A percentile compares a stretch with the other conserved stretches of the same genome.
phyloP scores from a whole-genome alignment of 2,329 filamentous ascomycete species.

The Incumbomyces lentus region DNA sequence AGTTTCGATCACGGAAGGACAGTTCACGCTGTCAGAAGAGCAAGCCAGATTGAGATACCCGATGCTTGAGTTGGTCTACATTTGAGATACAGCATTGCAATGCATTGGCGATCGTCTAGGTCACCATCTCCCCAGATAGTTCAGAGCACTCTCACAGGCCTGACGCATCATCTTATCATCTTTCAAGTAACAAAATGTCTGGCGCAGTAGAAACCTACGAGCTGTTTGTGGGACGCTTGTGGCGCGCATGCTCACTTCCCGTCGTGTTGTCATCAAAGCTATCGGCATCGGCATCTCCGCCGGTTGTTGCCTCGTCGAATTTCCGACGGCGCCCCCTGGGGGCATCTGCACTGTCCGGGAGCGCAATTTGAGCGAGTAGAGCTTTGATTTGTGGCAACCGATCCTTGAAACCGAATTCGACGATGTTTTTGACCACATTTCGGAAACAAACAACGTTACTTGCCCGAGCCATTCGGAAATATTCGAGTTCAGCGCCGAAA shows the following conservation, averaged over 20 bases:
- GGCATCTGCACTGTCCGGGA: not conserved
- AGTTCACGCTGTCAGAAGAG: constrained; percentile 13
- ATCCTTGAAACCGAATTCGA: constrained; percentile 8
- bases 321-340: constrained; percentile 1
- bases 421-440: constrained; percentile 5
- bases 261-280: no score
- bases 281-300: no score
- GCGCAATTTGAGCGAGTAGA: constrained; percentile 5
- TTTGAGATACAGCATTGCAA: no score
- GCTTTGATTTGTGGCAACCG: constrained; percentile 8
- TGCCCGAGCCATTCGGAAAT: not conserved
- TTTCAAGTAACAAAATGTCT: no score
- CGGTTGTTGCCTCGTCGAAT: no score
- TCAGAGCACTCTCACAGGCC: no score
- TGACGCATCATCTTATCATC: no score
- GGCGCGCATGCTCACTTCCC: no score
- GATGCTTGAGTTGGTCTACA: constrained; percentile 11
- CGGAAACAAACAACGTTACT: constrained; percentile 4
- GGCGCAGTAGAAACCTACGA: no score
- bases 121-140: no score
- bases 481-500: constrained; percentile 2
- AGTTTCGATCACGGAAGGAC: constrained; percentile 19
- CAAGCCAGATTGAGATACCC: constrained; percentile 17
- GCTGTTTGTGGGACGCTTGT: no score
- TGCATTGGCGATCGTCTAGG: no score